Base-by-base conservation (phyloP, 441 rosid genomes). In the Rhodomyrtus psidioides region DNA sequence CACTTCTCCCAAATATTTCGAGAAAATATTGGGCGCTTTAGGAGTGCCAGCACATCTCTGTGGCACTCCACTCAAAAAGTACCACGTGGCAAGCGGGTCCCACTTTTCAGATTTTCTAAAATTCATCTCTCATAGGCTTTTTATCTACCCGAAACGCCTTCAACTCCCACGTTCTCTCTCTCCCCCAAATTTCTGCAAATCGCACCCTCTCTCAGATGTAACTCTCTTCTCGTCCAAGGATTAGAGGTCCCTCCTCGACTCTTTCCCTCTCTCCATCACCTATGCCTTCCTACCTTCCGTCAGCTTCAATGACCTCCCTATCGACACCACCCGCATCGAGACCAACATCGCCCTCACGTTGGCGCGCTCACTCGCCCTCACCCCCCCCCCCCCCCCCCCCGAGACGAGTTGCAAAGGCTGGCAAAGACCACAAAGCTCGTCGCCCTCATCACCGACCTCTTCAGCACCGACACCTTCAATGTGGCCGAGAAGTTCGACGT, bases 241-340 rank as follows among this genome's bases (percentile, higher is more conserved):
- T 83, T 91, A 90, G 15, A 89, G 81, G 83, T 57, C 88, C 28
- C 88, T 93, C 46, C 91, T 95, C 2, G 76, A 53, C 8, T 81
- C 93, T 59, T 91, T 92, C 19, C 93, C 96, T 83, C 51, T 88
- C 7, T 79, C 89, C 44, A 86, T 93, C 56, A 85, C 92, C 86
- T 82, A 91, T 88, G 70, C 90, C 79, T 93, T 88, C 83, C 93
- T 93, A 70, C 92, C 93, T 83, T 92, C 93, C 12, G 91, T 86
- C 6, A 90, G 85, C 87, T 90, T 94, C 49, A 55, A 84, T 27
- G 93, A 92, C 62, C 75, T 91, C 30, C 92, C 93, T 27, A 91
- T 93, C 3, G 59, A 87, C 6, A 55, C 88, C 12, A 54, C 86
- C 56, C 62, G 81, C 15, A 24, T 85, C 54, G 95, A 91, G 87